A percentile compares a stretch with the other conserved stretches of the same genome.
Evolutionary conservation across 78 protist genomes (phyloP).

Genomic region (Dictyostelium discoideum): DNA sequence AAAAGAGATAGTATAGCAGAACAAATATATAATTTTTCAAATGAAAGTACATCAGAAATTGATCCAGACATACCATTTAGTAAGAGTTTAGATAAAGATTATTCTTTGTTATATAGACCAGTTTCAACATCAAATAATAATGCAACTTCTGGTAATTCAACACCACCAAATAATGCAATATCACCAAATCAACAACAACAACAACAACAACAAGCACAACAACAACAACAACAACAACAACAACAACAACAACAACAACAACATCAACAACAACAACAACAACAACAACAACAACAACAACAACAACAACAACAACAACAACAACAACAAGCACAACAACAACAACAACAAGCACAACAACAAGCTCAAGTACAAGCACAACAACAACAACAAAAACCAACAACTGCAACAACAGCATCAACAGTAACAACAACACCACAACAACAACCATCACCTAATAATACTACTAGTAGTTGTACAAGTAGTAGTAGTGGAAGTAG

Average conservation of each 20-base stretch:
- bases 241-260: not conserved
- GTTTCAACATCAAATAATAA: not conserved
- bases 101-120: constrained; percentile 39
- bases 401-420: constrained; percentile 1
- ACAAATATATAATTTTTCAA: constrained; percentile 71
- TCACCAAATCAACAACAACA: constrained; percentile 12
- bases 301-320: not conserved
- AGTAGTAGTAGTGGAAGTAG: not conserved
- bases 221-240: constrained; percentile 5
- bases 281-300: not conserved
- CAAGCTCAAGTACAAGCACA: not conserved
- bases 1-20: constrained; percentile 78
- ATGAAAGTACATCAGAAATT: constrained; percentile 15
- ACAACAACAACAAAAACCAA: not conserved
- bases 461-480: not conserved
- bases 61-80: constrained; percentile 67
- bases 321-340: not conserved
- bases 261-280: not conserved
- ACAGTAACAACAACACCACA: not conserved
- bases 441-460: not conserved
- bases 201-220: constrained; percentile 17
- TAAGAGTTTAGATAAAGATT: constrained; percentile 73
- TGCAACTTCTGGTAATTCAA: not conserved
- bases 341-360: not conserved
- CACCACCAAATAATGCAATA: not conserved